Base-by-base conservation (phyloP, 148 eudicot species). In the Linanthus parryae region DNA sequence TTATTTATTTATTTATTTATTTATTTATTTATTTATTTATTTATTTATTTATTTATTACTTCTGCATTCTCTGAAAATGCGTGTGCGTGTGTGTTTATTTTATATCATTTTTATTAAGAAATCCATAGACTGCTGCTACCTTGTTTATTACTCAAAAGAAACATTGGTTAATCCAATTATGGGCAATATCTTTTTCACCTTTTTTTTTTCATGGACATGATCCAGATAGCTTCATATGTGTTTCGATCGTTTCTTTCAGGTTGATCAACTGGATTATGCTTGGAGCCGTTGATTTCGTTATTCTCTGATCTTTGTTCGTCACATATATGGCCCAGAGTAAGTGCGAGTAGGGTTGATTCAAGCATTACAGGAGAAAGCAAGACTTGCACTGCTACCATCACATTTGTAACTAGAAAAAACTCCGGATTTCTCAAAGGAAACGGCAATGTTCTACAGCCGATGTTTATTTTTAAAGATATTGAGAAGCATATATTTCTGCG, bases 261-360 rank as follows among this genome's bases (percentile, higher is more conserved):
- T 63, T 51, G 38, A 53, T 53, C 53, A 57, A 42, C 45, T 63
- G 67, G 23, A 30, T 63, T 28, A 57, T 66, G 63, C 72, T 66
- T 19, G 71, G 72, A 23, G 56, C 67, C 22, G 55, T 66, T 9
- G 71, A 70, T 46, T 72, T 72, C 35, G 63, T 34, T 70, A 70
- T 16, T 30, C 75, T 24, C 61, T 71, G 61, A 35, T 65, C 63
- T 71, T 71, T 51, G 75, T 71, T 23, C 66, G 46, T 30, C 44
- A 62, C 44, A 54, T 54, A 24, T 54, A 62, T 12, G 46, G 59
- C 9, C 50, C 75, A n/a, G 3, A 65, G 65, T 25, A 71, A 65
- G 62, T 56, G 71, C 7, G 71, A 71, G 31, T 59, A 67, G 50
- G 22, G 26, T 44, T 45, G 29, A 3, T 25, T 17, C 2, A 4